Evolutionary conservation across 2,329 filamentous ascomycete species (phyloP).

Genomic region (Colletotrichum limetticola): DNA sequence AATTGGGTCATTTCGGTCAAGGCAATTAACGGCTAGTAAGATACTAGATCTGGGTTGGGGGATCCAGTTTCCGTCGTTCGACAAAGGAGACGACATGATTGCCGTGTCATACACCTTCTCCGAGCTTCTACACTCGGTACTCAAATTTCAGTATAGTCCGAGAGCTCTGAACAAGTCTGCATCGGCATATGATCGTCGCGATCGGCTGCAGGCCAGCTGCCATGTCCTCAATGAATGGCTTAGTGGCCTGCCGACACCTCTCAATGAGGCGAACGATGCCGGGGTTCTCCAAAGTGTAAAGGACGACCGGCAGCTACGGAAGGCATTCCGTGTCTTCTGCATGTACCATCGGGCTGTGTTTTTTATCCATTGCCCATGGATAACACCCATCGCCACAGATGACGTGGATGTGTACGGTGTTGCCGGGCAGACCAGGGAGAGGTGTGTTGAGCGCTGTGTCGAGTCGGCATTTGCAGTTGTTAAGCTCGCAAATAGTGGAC

Average conservation of each 20-base stretch:
- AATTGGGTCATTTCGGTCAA: too few relatives aligned
- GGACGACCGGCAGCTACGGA: slow-evolving; percentile 9
- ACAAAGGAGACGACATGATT: slow-evolving; percentile 25
- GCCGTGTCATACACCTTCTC: slow-evolving; percentile 25
- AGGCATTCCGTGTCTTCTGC: slow-evolving; percentile 23
- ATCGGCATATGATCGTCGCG: slow-evolving; percentile 9
- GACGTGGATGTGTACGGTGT: not conserved
- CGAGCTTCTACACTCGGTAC: slow-evolving; percentile 15
- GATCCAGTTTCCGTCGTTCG: slow-evolving; percentile 5
- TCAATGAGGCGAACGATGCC: slow-evolving; percentile 17
- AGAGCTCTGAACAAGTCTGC: slow-evolving; percentile 8
- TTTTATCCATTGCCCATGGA: slow-evolving; percentile 27
- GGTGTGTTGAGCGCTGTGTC: slow-evolving; percentile 15
- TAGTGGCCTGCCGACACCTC: not conserved
- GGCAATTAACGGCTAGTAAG: not conserved
- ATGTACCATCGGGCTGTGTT: slow-evolving; percentile 25
- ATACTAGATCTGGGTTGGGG: slow-evolving; percentile 26
- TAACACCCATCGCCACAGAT: not conserved
- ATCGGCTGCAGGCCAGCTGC: slow-evolving; percentile 20
- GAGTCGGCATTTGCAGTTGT: slow-evolving; percentile 26
- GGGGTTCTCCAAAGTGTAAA: slow-evolving; percentile 10
- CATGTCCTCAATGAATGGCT: slow-evolving; percentile 26
- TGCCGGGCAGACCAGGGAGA: slow-evolving; percentile 5
- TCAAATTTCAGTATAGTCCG: slow-evolving; percentile 28
- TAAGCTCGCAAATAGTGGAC: slow-evolving; percentile 19